Evolutionary conservation across 805 yeast species (phyloP), one percentile per base, ranked within the genome.

Genomic region (Candida wancherniae): DNA sequence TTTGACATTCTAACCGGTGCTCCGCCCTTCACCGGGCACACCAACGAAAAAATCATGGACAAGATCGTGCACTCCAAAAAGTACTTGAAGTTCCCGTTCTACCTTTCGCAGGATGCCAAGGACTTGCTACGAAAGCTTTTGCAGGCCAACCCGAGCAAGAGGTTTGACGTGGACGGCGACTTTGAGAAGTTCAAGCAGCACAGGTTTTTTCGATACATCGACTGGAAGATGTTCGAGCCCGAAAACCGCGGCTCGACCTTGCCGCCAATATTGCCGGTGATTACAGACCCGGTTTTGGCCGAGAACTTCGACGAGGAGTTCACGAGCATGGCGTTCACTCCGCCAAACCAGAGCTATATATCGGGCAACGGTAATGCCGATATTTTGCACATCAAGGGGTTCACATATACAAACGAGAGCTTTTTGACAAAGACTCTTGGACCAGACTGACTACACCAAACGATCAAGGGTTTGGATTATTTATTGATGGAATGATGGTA

Each of bases 11-110:
- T 86, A 29, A 80, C 88, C 0, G 95, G 95, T 0, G 69, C 78
- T 28, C 95, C 96, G 0, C 95, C 95, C 1, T 85, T 84, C 55
- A 82, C 92, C 0, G 96, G 95, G 3, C 79, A 73, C 33, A 83
- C 81, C 47, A 80, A 82, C 48, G 80, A 81, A 51, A 73, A 71
- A 26, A 83, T 86, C 18, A 69, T 82, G 60, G 84, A 81, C 40
- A 86, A 84, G 53, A 80, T 86, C 18, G 64, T 73, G 24, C 70
- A 80, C 31, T 58, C 71, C 14, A 83, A 84, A 40, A 79, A 78
- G 40, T 20, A 35, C 29, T 60, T 80, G 21, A 73, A 69, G 33
- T 62, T 79, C 24, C 95, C 95, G 1, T 81, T 73, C 49, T 86
- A 84, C 50, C 61, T 87, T 19, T 75, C 92, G 3, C 73, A 70